A percentile compares a stretch with the other conserved stretches of the same genome.
phyloP scores from a whole-genome alignment of 2,329 filamentous ascomycete genomes.

The Teratosphaeria gauchensis region DNA sequence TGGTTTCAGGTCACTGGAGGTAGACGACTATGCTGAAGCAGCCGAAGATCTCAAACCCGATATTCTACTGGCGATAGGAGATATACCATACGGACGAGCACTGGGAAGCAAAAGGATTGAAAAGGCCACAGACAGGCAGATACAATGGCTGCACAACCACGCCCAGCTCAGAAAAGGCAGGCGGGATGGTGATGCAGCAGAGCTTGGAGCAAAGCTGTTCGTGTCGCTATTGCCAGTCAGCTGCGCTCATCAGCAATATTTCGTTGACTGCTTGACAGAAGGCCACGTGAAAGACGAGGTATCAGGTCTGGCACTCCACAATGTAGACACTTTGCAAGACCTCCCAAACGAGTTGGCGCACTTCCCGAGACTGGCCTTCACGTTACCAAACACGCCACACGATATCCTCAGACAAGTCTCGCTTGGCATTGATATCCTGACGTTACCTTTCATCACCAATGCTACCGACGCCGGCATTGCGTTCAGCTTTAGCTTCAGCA shows the following conservation, averaged over 20 bases:
- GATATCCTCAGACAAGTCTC: slow-evolving; percentile 66
- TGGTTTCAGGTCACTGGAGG: slow-evolving; percentile 65
- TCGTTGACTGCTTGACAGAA: slow-evolving; percentile 64
- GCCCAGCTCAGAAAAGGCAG: slow-evolving; percentile 29
- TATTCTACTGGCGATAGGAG: slow-evolving; percentile 67
- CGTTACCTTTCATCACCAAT: slow-evolving; percentile 62
- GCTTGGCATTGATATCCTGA: slow-evolving; percentile 70
- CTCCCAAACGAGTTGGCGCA: slow-evolving; percentile 51
- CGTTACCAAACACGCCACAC: slow-evolving; percentile 60
- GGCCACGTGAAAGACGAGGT: slow-evolving; percentile 42
- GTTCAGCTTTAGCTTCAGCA: slow-evolving; percentile 66
- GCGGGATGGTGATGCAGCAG: neutral
- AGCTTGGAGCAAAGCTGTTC: slow-evolving; percentile 43
- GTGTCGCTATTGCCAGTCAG: slow-evolving; percentile 64
- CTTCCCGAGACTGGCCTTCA: slow-evolving; percentile 67
- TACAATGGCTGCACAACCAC: slow-evolving; percentile 62
- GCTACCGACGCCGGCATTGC: slow-evolving; percentile 79
- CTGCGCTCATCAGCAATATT: slow-evolving; percentile 66
- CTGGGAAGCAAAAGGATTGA: slow-evolving; percentile 54
- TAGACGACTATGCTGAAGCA: slow-evolving; percentile 58
- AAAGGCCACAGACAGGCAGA: slow-evolving; percentile 79
- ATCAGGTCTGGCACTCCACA: slow-evolving; percentile 68
- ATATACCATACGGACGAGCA: slow-evolving; percentile 51
- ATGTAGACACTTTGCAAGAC: slow-evolving; percentile 57
- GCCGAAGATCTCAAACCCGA: slow-evolving; percentile 63